These are phyloP conservation scores for Aurantiochytrium sp. DNA, from an alignment of 108 stramenopile genomes.

Conservation along the genomic window DNA sequence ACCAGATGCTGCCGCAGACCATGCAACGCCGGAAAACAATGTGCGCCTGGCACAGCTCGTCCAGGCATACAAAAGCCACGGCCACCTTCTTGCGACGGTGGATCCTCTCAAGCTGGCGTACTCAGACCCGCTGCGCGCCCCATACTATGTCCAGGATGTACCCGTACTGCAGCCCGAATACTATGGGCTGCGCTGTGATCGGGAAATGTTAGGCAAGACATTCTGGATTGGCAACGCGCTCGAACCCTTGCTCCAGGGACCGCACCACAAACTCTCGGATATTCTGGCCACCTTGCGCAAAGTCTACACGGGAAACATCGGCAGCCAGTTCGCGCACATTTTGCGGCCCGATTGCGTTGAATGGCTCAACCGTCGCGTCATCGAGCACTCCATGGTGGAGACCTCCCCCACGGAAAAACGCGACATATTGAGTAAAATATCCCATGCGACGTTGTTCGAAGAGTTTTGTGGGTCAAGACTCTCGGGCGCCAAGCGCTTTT, in stretches of 20 bases:
- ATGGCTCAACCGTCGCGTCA: background rate
- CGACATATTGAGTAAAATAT: constrained; percentile 80
- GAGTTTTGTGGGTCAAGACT: constrained; percentile 88
- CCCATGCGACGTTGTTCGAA: constrained; percentile 93
- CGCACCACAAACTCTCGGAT: background rate
- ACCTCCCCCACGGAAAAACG: constrained; percentile 61
- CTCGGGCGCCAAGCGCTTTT: constrained; percentile 97
- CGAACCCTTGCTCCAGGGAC: background rate
- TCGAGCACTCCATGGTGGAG: constrained; percentile 47
- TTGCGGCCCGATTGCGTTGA: constrained; percentile 50
- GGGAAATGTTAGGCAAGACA: constrained; percentile 66
- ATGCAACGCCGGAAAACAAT: constrained; percentile 24
- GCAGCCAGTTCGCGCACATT: constrained; percentile 97
- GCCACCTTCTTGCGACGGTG: constrained; percentile 81
- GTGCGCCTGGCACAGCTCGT: constrained; percentile 65
- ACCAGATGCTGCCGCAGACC: background rate
- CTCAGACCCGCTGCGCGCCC: background rate
- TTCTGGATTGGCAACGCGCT: constrained; percentile 35
- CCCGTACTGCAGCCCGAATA: background rate
- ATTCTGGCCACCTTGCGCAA: constrained; percentile 31
- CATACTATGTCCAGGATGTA: background rate
- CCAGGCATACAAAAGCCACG: constrained; percentile 88
- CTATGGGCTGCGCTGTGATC: constrained; percentile 27
- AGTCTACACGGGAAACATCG: constrained; percentile 87
- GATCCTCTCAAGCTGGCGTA: constrained; percentile 74